Conservation (phyloP, 2,329 filamentous ascomycete species). For the Fusarium falciforme region DNA sequence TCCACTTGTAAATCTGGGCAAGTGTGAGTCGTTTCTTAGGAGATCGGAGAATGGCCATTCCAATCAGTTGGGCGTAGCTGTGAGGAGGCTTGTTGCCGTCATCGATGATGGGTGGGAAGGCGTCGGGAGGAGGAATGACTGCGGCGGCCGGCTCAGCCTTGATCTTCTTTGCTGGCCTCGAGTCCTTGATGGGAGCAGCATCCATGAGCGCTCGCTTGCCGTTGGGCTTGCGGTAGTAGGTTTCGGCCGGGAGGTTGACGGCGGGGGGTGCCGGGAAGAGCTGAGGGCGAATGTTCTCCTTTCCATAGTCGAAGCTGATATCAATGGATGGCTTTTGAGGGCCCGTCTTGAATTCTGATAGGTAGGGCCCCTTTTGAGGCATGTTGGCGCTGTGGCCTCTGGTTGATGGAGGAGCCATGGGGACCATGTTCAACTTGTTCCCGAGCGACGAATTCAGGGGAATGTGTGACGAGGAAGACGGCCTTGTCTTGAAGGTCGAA, state of each 20-base stretch:
- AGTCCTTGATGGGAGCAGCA: conserved; percentile 77
- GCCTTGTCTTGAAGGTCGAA: conserved; percentile 77
- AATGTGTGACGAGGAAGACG: conserved; percentile 70
- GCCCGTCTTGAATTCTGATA: conserved; percentile 69
- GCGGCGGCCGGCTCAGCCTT: conserved; percentile 62
- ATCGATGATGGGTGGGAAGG: conserved; percentile 85
- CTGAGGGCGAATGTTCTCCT: conserved; percentile 67
- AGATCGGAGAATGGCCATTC: conserved; percentile 94
- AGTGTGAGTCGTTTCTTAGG: conserved; percentile 86
- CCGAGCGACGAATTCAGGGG: conserved; percentile 65
- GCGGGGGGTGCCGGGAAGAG: conserved; percentile 61
- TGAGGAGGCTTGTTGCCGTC: conserved; percentile 90
- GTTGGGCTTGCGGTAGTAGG: conserved; percentile 63
- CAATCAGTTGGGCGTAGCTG: conserved; percentile 95
- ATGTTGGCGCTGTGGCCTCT: conserved; percentile 71
- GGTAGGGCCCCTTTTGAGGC: conserved; percentile 73
- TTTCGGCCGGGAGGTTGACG: conserved; percentile 63
- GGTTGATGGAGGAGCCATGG: conserved; percentile 73
- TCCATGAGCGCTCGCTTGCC: conserved; percentile 77
- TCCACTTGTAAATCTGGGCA: conserved; percentile 99
- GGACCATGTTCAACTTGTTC: conserved; percentile 74
- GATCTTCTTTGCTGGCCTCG: conserved; percentile 73
- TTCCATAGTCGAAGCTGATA: conserved; percentile 56
- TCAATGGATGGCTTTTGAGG: conserved; percentile 65
- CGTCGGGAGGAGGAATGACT: conserved; percentile 73